phyloP scores from a whole-genome alignment of 169 alveolate genomes.

The Eimeria sp. region DNA sequence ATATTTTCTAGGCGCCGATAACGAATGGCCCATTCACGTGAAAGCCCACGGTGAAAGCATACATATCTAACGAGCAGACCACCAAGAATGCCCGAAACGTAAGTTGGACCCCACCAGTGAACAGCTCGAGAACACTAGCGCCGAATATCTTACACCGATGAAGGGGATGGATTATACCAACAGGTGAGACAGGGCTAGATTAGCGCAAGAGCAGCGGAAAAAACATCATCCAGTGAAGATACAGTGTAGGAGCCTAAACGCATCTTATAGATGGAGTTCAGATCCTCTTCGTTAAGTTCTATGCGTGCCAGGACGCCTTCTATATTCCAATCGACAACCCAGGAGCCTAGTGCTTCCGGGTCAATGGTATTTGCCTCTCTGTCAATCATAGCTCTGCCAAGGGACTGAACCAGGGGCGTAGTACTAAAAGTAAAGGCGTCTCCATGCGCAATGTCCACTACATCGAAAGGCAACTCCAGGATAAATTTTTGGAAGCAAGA shows the following conservation, averaged over 20 bases:
- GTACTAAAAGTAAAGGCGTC: neutral
- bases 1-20: neutral
- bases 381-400: neutral
- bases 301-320: neutral
- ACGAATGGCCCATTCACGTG: neutral
- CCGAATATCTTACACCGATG: neutral
- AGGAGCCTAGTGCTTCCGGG: neutral
- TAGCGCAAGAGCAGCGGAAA: conserved; percentile 3
- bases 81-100: neutral
- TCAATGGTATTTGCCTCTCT: neutral
- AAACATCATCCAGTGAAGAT: neutral
- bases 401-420: neutral
- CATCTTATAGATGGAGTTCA: neutral
- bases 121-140: neutral
- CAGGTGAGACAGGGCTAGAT: neutral
- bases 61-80: neutral
- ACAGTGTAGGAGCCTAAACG: neutral
- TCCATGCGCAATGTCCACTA: neutral
- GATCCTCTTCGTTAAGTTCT: neutral
- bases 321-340: neutral
- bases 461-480: neutral
- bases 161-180: too few relatives aligned
- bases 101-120: neutral
- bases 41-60: neutral
- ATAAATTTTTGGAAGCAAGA: neutral